A percentile compares a stretch with the other conserved stretches of the same genome.
These are phyloP conservation scores for Podaxis sp. DNA, from an alignment of 768 basidiomycete genomes.

Conservation along the genomic window DNA sequence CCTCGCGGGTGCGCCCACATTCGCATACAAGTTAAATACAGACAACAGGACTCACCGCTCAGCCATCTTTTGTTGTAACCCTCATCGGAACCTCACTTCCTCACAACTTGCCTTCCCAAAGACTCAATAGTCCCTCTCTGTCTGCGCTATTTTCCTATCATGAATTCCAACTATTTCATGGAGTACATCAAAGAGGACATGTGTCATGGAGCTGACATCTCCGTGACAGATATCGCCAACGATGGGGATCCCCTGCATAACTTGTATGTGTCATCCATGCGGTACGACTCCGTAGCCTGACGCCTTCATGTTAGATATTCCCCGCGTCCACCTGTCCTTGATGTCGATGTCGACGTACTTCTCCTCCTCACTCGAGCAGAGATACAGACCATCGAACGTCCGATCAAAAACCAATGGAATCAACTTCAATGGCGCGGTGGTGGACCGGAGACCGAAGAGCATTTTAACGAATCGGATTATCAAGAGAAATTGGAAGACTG, in stretches of 20 bases:
- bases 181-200: conserved; percentile 3
- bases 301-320: neutral
- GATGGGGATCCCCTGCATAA: neutral
- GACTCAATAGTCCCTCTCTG: neutral
- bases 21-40: neutral
- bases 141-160: neutral
- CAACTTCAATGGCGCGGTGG: neutral
- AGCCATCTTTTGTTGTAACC: neutral
- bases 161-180: neutral
- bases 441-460: neutral
- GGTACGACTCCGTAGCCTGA: neutral
- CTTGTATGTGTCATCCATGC: neutral
- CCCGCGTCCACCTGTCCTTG: neutral
- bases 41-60: neutral
- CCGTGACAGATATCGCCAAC: neutral
- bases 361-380: neutral
- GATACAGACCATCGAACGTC: neutral
- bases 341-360: conserved; percentile 1
- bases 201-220: neutral
- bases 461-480: neutral
- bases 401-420: neutral
- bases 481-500: neutral
- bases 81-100: neutral
- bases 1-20: neutral
- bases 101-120: neutral